phyloP scores from a whole-genome alignment of 1,284 basidiomycete species.

The Nidula niveotomentosa region DNA sequence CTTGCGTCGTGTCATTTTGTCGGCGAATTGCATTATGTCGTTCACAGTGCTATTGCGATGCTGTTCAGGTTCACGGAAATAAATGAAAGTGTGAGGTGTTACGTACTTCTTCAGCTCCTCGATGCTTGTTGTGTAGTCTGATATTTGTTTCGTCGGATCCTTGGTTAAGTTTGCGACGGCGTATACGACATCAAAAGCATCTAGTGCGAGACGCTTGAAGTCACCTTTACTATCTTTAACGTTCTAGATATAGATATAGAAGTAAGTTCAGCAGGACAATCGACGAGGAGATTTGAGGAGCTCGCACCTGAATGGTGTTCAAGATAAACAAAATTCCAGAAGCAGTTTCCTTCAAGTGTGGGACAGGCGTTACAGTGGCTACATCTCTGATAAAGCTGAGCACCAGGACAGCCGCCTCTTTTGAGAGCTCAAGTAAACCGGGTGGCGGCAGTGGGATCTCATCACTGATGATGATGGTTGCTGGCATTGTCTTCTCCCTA shows the following conservation, averaged over 20 bases:
- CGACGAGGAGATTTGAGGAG: not conserved
- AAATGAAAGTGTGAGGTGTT: not conserved
- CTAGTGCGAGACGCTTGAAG: not conserved
- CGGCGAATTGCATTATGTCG: not conserved
- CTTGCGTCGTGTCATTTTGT: not conserved
- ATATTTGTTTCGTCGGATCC: not conserved
- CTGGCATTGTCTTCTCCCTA: no score
- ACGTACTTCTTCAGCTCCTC: not conserved
- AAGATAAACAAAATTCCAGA: not conserved
- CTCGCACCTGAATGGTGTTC: not conserved
- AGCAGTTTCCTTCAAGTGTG: not conserved
- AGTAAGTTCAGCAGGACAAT: no score
- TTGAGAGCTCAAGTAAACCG: not conserved
- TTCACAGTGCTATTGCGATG: not conserved
- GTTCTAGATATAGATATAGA: not conserved
- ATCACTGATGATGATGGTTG: no score
- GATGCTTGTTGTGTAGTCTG: not conserved
- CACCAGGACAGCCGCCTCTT: not conserved
- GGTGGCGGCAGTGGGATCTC: not conserved
- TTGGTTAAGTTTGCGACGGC: not conserved
- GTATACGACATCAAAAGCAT: not conserved
- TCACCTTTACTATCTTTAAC: not conserved
- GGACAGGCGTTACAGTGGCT: not conserved
- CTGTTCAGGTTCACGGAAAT: not conserved
- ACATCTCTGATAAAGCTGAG: not conserved